Base-by-base conservation (phyloP, 116 monocot genomes). In the Posidonia oceanica region DNA sequence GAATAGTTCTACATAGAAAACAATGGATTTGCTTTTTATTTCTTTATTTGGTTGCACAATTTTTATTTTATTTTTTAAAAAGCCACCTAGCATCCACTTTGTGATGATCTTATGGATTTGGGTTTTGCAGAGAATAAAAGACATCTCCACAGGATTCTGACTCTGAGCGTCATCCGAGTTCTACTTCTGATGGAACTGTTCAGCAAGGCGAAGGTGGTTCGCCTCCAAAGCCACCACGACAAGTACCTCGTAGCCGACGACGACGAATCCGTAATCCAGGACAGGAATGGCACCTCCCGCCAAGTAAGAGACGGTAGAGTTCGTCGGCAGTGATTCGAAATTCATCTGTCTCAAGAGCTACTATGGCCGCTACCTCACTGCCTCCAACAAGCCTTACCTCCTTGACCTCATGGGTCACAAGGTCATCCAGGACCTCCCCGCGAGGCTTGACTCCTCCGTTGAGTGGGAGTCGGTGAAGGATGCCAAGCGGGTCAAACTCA, bases 381-480 rank as follows among this genome's bases (percentile, higher is more conserved):
- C 93, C 37, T 84, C 89, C 48, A 76, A 81, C 82, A 84, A 86
- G 65, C 86, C 82, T 14, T 82, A 78, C 82, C 81, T 90, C 29
- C 83, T 90, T 21, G 90, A 85, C 4, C 52, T 75, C 63, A 85
- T 80, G 38, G 94, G 94, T 16, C 69, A 70, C 67, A 94, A 87
- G 80, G 94, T 90, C 41, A 55, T 80, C 59, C 94, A 82, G 67
- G 70, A 82, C 8, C 38, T 84, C 2, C 83, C 90, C 3, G 20
- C 54, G 22, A 83, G 87, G 36, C 81, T 83, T 52, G 90, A 85
- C 63, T 87, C 90, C 23, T 94, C 94, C n/a, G 73, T 90, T 20
- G 90, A 90, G 75, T 94, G 94, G 90, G 79, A 80, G 65, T 87
- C 94, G 6, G 41, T 83, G 42, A 76, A 85, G 18, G 87, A 82